Base-by-base conservation (phyloP, 257 asterid genomes). In the Anisodus acutangulus region DNA sequence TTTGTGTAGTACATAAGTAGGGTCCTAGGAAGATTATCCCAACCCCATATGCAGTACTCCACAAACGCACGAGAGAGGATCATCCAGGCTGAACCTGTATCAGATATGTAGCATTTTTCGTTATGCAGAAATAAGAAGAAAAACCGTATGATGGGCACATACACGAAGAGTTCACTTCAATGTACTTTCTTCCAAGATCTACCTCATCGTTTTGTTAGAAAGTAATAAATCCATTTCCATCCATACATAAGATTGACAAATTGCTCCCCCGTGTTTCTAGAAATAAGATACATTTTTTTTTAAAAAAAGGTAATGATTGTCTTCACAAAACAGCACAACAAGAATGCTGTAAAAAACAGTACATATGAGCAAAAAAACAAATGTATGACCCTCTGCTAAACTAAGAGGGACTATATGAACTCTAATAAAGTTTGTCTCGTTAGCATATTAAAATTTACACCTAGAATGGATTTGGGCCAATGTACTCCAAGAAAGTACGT, bases 11-110 rank as follows among this genome's bases (percentile, higher is more conserved):
- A 97, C 99, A 97, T 97, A 82, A 97, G 98, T 5, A 97, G 91
- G 64, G 92, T 93, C 87, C 99, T 88, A 2, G 99, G 99, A 58
- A 97, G 97, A 88, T 95, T 97, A 71, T 97, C 99, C 96, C 98
- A 97, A 66, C 98, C 99, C 98, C 95, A 92, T 76, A 97, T 86
- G 90, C 92, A 87, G 91, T 95, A 93, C 85, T 97, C 98, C 5
- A 93, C 93, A 47, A 95, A 95, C 15, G 94, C 89, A 3, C 98
- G 95, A 2, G 99, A 93, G 76, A 95, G 86, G 84, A 97, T 87
- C 97, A 90, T 93, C 99, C 99, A 97, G 8, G 98, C 99, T 4
- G 98, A 97, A 84, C 99, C 98, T 97, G 97, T 83, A 85, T 82
- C 72, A 45, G 67, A 62, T 55, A 45, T 19, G 26, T 45, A 43